Conservation (phyloP, 768 basidiomycete genomes). For the Hortiboletus flavorubellus region DNA sequence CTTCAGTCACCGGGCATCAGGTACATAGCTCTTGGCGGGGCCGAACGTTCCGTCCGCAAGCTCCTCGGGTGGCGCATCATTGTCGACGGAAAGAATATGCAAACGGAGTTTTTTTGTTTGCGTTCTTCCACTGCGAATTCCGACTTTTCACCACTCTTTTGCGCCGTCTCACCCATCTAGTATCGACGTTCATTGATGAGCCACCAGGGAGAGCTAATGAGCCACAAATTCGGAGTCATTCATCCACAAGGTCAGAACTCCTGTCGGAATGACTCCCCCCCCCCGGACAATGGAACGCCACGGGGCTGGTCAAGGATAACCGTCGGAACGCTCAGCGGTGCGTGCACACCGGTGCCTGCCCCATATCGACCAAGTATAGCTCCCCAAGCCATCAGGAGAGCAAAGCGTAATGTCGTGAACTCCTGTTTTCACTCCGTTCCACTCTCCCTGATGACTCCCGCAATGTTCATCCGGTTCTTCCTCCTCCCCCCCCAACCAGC, state of each 20-base stretch:
- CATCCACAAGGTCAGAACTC: not conserved
- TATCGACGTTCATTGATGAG: not conserved
- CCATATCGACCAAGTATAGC: not conserved
- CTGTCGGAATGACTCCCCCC: not conserved
- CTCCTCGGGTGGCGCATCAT: not conserved
- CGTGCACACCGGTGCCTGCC: slow-evolving; percentile 48
- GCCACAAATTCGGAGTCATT: not conserved
- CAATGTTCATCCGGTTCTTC: slow-evolving; percentile 49
- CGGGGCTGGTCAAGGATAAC: slow-evolving; percentile 3
- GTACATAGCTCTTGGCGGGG: not conserved
- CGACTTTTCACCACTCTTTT: not conserved
- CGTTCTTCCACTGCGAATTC: not conserved
- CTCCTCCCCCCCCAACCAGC: slow-evolving; percentile 23
- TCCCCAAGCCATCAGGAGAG: slow-evolving; percentile 26
- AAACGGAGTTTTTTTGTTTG: not conserved
- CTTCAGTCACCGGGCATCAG: not conserved
- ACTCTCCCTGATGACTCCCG: slow-evolving; percentile 53
- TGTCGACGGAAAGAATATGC: slow-evolving; percentile 1
- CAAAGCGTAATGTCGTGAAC: slow-evolving; percentile 20
- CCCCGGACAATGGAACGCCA: slow-evolving; percentile 1
- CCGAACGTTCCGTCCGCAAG: not conserved
- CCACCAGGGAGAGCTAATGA: not conserved
- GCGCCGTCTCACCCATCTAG: not conserved
- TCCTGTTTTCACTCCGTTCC: slow-evolving; percentile 36
- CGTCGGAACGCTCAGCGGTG: slow-evolving; percentile 4